Base-by-base conservation (phyloP, 306 rosid species). In the Medicago ruthenica region DNA sequence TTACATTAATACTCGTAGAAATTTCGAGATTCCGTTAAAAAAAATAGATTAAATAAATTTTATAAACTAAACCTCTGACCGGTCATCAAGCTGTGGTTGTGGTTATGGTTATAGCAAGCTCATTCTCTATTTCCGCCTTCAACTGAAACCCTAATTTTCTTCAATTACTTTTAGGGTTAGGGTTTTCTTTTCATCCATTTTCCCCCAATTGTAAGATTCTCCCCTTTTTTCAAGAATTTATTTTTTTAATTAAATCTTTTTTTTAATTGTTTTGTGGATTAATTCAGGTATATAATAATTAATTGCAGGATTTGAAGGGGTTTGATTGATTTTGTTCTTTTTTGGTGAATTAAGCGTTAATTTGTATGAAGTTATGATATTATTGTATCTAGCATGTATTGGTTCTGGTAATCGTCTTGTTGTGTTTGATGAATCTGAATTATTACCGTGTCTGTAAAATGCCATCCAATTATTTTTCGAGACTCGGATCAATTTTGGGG, bases 291-390 rank as follows among this genome's bases (percentile, higher is more conserved):
- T 18, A 18, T 54, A 54, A 18, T 54, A 54, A 54, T 18, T 18
- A 55, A 9, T 55, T 4, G 50, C 4, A 44, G n/a, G 12, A 41
- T 41, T 41, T 41, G 57, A 74, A 55, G 53, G 47, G 36, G 12
- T 74, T 64, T 58, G 40, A n/a, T 70, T 42, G 42, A 27, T 27
- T 27, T 27, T 27, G 31, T 27, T 3, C 0, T 27, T 39, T 12
- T 59, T 53, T 10, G 37, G 31, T 75, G 71, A 60, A 77, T 47
- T 61, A 67, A 77, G 75, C 14, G 64, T 76, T 66, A 73, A 85
- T 87, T 89, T 78, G 14, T 64, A 13, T 71, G 79, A 74, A 88
- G 91, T 83, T 88, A 95, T 95, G 99, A 83, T 86, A 87, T 85
- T 81, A 70, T 59, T 70, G 40, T 47, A 21, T 85, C 53, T 80